Conservation (phyloP, 1,139 yeast species). For the Saccharomyces hybrid region DNA sequence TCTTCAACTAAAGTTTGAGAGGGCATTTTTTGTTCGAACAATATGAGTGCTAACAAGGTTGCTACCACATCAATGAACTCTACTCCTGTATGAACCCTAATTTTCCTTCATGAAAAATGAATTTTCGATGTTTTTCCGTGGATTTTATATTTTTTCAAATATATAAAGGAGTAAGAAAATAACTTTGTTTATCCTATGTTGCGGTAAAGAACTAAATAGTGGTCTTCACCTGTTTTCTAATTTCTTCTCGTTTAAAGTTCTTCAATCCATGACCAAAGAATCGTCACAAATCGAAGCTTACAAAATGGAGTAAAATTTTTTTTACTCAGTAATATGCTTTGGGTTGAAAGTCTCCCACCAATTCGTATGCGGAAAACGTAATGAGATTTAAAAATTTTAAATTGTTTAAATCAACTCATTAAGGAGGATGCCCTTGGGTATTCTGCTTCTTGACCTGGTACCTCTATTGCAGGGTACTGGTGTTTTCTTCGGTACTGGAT, state of each 20-base stretch:
- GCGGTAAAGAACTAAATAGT: background rate
- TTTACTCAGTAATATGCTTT: constrained; percentile 42
- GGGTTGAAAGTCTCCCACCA: constrained; percentile 95
- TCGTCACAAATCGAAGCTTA: constrained; percentile 70
- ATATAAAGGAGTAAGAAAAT: background rate
- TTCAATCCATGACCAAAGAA: constrained; percentile 48
- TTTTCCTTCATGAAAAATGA: background rate
- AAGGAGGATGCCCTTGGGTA: constrained; percentile 7
- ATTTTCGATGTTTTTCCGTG: background rate
- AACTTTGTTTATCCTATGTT: background rate
- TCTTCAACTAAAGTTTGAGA: background rate
- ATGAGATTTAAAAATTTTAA: constrained; percentile 34
- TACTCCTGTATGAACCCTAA: background rate
- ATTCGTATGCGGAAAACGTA: constrained; percentile 41
- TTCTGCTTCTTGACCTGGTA: constrained; percentile 12
- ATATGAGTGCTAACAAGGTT: background rate
- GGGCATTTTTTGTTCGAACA: background rate
- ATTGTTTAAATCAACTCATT: constrained; percentile 33
- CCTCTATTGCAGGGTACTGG: constrained; percentile 11
- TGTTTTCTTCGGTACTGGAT: constrained; percentile 53
- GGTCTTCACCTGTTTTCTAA: background rate
- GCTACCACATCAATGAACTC: background rate
- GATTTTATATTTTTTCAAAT: background rate
- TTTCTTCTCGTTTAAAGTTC: constrained; percentile 1
- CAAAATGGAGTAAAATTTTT: constrained; percentile 39